Evolutionary conservation across 768 basidiomycete species (phyloP), one percentile per base, ranked within the genome.

Genomic region (Saitozyma podzolica): DNA sequence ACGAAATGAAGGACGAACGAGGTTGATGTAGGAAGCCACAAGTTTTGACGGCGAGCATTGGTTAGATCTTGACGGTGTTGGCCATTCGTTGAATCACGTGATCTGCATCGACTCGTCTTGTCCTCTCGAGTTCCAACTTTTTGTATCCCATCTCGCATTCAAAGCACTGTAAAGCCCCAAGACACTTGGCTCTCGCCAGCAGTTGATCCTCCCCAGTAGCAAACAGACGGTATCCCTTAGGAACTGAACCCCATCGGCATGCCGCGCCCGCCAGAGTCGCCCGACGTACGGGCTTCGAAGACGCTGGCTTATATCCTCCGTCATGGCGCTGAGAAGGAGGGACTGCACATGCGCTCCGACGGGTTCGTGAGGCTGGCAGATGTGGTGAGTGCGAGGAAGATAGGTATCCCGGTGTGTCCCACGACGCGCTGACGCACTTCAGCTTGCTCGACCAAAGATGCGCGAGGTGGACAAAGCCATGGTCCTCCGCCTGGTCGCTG

Each of bases 261-360:
- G 75, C 70, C 70, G 4, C 58, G 80, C 45, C 78, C 78, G 6
- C 66, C 76, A 19, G 91, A 94, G 68, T 81, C 85, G 4, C 86
- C 85, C 0, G 86, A 89, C 54, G 85, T 89, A 7, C 84, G 86
- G 10, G 69, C 90, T 13, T 92, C 90, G 13, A 97, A 96, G 79
- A 90, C 90, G 0, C 80, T 98, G 9, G 89, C 92, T 0, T 97
- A 89, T 85, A 82, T 98, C 29, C 85, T 98, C n/a, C 85, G 94
- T 4, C 95, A 98, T 77, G 91, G 89, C 0, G 92, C 93, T 17
- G 82, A 85, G 66, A 85, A 85, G 43, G 88, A 94, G 64, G 86
- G 87, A 0, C 75, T 97, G 6, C 71, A 81, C 5, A 88, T 97
- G 82, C 85, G 94, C 8, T 73, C 83, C 40, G 95, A 97, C 72